Evolutionary conservation across 305 asterid genomes (phyloP), one percentile per base, ranked within the genome.

Genomic region (Coffea humblotiana): DNA sequence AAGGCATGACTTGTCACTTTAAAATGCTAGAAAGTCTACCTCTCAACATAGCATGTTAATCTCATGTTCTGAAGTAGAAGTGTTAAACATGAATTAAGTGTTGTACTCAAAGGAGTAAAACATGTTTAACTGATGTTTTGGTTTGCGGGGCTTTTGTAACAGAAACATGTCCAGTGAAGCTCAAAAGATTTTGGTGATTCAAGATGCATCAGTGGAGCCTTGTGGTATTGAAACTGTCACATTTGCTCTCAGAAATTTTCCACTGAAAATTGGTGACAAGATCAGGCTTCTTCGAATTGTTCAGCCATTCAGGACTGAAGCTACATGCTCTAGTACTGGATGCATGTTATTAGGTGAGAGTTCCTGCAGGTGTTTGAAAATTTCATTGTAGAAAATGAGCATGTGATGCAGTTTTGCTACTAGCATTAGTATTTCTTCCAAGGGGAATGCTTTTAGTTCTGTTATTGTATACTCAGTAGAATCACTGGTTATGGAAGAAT

Each of bases 151-250:
- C 64, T 23, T 64, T 43, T 37, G n/a, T 45, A 78, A 61, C 81
- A 72, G 71, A 71, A 83, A 71, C 64, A 43, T 85, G 90, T 67
- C 88, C 21, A 83, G 64, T 47, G 72, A 63, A 81, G 69, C n/a
- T 19, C 90, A 87, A 32, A 84, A 80, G 75, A 82, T 88, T 64
- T 76, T 90, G 21, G 84, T 90, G 23, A 76, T 90, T 75, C 94
- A 90, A 74, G 92, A 87, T 47, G 91, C 89, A 35, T 86, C 91
- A 11, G 81, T 72, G 74, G 82, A 67, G 25, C 81, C 84, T 40
- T 58, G 87, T 32, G 32, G 32, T 52, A 63, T 77, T 6, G 54
- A 37, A 60, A 77, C 83, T 27, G 64, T 81, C 61, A 86, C 83
- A 71, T 71, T 79, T 32, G 81, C 83, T 49, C 77, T 83, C 35